phyloP scores from a whole-genome alignment of 2,329 filamentous ascomycete genomes.

The Ophiostoma ips region DNA sequence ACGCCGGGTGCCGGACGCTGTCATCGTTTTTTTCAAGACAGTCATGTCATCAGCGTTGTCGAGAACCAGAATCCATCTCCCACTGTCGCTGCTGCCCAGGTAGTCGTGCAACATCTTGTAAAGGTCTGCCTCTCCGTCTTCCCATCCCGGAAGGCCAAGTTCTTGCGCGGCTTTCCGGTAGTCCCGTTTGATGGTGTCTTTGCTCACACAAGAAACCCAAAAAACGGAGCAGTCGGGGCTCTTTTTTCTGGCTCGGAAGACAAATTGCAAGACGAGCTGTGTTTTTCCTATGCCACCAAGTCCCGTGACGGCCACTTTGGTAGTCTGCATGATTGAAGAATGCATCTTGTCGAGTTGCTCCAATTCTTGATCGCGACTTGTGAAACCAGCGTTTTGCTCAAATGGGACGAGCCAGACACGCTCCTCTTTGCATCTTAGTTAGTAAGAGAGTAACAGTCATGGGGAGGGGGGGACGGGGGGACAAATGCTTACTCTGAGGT shows the following conservation, averaged over 20 bases:
- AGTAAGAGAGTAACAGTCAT: not conserved
- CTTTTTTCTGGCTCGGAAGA: constrained; percentile 17
- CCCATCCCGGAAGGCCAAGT: constrained; percentile 18
- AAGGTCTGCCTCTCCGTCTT: constrained; percentile 23
- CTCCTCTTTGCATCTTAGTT: not conserved
- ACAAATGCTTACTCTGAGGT: not conserved
- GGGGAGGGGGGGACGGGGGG: too few species aligned
- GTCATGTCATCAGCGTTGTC: constrained; percentile 29
- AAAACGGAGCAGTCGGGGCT: constrained; percentile 24
- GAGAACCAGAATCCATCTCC: constrained; percentile 28
- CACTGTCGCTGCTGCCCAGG: constrained; percentile 17
- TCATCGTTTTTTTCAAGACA: constrained; percentile 1
- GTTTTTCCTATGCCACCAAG: constrained; percentile 26
- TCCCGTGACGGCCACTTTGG: constrained; percentile 17
- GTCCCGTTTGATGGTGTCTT: constrained; percentile 20
- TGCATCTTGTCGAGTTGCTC: constrained; percentile 10
- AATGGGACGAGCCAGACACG: too few species aligned
- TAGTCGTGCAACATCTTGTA: constrained; percentile 22
- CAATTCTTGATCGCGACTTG: constrained; percentile 14
- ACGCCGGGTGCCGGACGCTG: too few species aligned
- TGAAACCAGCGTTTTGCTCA: not conserved
- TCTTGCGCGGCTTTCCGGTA: constrained; percentile 21
- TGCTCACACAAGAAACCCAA: constrained; percentile 23
- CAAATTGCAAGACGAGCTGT: constrained; percentile 24
- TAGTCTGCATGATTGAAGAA: constrained; percentile 15